Percentiles rank a stretch among this genome's conserved stretches.
phyloP scores from a whole-genome alignment of 1,284 basidiomycete species.

The Cryptococcus sp. region DNA sequence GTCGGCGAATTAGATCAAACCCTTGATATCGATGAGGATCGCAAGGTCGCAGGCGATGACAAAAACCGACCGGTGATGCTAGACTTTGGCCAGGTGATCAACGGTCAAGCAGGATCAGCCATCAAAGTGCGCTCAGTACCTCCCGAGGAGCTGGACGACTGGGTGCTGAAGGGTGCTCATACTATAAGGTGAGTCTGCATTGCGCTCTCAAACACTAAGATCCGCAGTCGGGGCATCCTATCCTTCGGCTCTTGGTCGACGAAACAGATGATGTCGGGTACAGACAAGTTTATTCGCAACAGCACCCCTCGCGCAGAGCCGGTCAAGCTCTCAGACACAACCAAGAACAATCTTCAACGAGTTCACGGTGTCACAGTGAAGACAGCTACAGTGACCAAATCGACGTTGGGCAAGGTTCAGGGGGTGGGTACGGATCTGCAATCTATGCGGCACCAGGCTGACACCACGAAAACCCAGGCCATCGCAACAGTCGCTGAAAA shows the following conservation, averaged over 20 bases:
- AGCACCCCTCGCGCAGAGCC: conserved; percentile 60
- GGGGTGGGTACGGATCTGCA: conserved; percentile 56
- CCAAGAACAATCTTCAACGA: conserved; percentile 62
- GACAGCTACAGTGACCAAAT: conserved; percentile 66
- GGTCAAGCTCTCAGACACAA: conserved; percentile 64
- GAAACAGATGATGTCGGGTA: conserved; percentile 64
- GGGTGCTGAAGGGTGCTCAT: conserved; percentile 69
- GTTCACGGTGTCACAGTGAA: conserved; percentile 67
- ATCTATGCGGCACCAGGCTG: not conserved
- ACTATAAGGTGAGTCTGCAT: conserved; percentile 62
- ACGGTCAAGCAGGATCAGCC: conserved; percentile 49
- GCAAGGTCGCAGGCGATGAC: conserved; percentile 56
- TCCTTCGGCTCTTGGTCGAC: conserved; percentile 66
- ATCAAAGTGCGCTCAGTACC: conserved; percentile 61
- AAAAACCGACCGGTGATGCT: conserved; percentile 69
- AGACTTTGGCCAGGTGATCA: conserved; percentile 63
- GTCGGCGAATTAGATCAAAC: conserved; percentile 69
- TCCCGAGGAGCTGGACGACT: conserved; percentile 65
- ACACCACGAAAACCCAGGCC: conserved; percentile 23
- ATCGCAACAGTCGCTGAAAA: conserved; percentile 38
- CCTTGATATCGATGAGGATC: conserved; percentile 64
- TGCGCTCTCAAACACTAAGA: not conserved
- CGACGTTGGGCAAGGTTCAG: conserved; percentile 66
- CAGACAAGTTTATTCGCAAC: conserved; percentile 65
- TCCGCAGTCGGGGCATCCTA: conserved; percentile 65